phyloP scores from a whole-genome alignment of 2,329 filamentous ascomycete species.

The Teratosphaeria zuluensis region DNA sequence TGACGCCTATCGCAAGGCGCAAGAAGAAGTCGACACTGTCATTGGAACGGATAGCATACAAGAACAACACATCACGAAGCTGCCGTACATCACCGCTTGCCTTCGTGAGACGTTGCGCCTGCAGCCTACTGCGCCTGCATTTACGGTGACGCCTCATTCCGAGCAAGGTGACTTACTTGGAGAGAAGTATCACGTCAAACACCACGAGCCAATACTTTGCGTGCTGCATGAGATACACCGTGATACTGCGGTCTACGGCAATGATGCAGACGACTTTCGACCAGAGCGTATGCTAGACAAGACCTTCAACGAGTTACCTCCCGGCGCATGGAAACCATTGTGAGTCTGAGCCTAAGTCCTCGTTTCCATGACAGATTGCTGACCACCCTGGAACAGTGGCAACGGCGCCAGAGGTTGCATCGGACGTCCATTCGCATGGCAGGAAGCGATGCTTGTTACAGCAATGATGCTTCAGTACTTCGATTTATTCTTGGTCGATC shows the following conservation, averaged over 20 bases:
- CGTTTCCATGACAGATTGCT: too few relatives aligned
- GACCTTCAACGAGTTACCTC: slow-evolving; percentile 44
- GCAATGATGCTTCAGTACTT: slow-evolving; percentile 63
- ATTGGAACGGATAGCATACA: slow-evolving; percentile 49
- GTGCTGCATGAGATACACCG: slow-evolving; percentile 30
- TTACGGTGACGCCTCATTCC: slow-evolving; percentile 40
- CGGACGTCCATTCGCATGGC: slow-evolving; percentile 61
- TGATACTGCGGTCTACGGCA: slow-evolving; percentile 56
- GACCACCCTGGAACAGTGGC: slow-evolving; percentile 30
- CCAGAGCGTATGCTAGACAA: slow-evolving; percentile 66
- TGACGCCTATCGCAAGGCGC: slow-evolving; percentile 48
- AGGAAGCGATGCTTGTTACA: slow-evolving; percentile 55
- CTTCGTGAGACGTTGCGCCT: slow-evolving; percentile 56
- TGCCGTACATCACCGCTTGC: slow-evolving; percentile 57
- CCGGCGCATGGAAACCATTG: slow-evolving; percentile 46
- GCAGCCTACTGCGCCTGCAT: slow-evolving; percentile 49
- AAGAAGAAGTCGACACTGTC: slow-evolving; percentile 58
- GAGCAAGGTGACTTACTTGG: slow-evolving; percentile 41
- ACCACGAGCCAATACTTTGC: slow-evolving; percentile 31
- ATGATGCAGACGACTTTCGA: slow-evolving; percentile 54
- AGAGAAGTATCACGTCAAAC: slow-evolving; percentile 52
- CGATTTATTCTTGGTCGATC: slow-evolving; percentile 54
- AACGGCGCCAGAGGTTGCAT: slow-evolving; percentile 63
- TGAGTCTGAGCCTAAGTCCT: too few relatives aligned
- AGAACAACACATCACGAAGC: slow-evolving; percentile 52